Evolutionary conservation across 805 yeast species (phyloP), one percentile per base, ranked within the genome.

Genomic region (Ogataea allantospora): DNA sequence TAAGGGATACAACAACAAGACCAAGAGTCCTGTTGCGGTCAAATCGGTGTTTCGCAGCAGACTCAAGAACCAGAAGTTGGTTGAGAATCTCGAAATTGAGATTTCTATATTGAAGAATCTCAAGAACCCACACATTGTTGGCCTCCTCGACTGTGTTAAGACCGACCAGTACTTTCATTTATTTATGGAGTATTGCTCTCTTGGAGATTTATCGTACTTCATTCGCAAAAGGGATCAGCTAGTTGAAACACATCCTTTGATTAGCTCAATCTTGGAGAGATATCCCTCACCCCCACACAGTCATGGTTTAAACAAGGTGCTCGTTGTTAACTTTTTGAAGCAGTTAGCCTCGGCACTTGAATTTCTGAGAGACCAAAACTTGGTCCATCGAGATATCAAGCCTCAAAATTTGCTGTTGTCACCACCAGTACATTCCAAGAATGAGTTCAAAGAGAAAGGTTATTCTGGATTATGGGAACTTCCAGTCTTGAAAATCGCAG

Each of bases 141-240:
- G 82, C 12, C 67, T 93, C 32, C 64, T 86, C 43, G 98, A 91
- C 55, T 88, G 88, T 56, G 78, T 79, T 42, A 83, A 87, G 55
- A 83, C 96, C 1, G 63, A 78, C 7, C 55, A 60, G 24, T 87
- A 89, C 60, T 87, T 88, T 66, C 91, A 88, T 58, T 67, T 93
- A 46, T 80, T 91, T 12, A 93, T 93, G 97, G 98, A 93, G 61
- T 93, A 88, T 66, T 93, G 99, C 60, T 80, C 97, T 1, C 68
- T 93, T 57, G 99, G 99, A 10, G 99, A 93, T 63, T 71, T 93
- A 45, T 85, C 95, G 0, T 86, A 80, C 54, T 83, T 93, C 51
- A 89, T 93, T 39, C 77, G 85, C 54, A 80, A 78, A 56, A 73
- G 89, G 54, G 75, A 76, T 49, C 88, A 83, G 57, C 67, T 88